phyloP scores from a whole-genome alignment of 805 yeast species.

The Candida patagonica region DNA sequence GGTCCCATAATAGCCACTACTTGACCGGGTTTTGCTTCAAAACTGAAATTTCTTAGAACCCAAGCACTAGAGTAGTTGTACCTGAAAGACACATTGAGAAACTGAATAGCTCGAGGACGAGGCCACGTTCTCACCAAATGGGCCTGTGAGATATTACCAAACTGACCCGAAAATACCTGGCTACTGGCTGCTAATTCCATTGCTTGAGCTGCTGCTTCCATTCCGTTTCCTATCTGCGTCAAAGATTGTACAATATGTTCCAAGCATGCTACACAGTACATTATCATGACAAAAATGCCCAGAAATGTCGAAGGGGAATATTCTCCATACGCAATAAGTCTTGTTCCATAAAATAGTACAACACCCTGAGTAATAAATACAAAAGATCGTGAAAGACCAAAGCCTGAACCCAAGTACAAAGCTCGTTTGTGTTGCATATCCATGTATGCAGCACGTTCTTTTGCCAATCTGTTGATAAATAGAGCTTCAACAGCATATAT shows the following conservation, averaged over 20 bases:
- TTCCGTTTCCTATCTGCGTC: conserved; percentile 77
- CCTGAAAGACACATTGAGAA: conserved; percentile 39
- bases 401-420: conserved; percentile 54
- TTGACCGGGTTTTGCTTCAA: conserved; percentile 29
- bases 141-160: background rate
- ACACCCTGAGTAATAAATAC: conserved; percentile 58
- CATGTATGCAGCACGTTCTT: conserved; percentile 27
- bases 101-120: conserved; percentile 23
- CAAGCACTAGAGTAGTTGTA: conserved; percentile 28
- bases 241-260: conserved; percentile 49
- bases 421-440: conserved; percentile 44
- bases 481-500: conserved; percentile 42
- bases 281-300: conserved; percentile 59
- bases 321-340: conserved; percentile 48
- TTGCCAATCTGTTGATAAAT: conserved; percentile 35
- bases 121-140: background rate
- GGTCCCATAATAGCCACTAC: conserved; percentile 67
- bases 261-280: conserved; percentile 64
- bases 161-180: no score
- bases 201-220: conserved; percentile 6
- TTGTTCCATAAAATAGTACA: conserved; percentile 71
- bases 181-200: background rate
- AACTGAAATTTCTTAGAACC: conserved; percentile 37
- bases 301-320: conserved; percentile 52
- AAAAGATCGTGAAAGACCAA: conserved; percentile 47